phyloP scores from a whole-genome alignment of 2,329 filamentous ascomycete genomes.

The Zalaria obscura region DNA sequence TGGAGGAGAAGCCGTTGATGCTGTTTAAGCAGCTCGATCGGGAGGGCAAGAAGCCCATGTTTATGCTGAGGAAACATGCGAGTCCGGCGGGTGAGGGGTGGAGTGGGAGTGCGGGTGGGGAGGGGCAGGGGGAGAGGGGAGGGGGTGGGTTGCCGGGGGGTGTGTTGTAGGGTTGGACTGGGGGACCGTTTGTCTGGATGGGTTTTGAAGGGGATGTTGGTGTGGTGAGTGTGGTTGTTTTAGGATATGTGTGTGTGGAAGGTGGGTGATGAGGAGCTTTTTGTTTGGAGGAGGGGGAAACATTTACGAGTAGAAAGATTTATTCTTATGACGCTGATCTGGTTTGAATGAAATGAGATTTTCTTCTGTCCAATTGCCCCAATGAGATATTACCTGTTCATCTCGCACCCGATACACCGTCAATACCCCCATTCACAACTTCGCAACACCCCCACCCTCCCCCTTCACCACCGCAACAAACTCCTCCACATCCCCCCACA shows the following conservation, averaged over 20 bases:
- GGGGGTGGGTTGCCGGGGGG: conserved; percentile 6
- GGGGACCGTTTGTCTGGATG: background rate
- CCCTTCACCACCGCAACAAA: conserved; percentile 8
- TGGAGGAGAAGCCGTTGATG: conserved; percentile 88
- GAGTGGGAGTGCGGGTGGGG: conserved; percentile 15
- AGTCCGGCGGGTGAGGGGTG: conserved; percentile 33
- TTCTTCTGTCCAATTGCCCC: too few relatives aligned
- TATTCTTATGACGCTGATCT: too few relatives aligned
- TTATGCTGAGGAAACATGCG: conserved; percentile 70
- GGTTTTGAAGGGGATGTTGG: background rate
- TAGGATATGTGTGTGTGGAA: too few relatives aligned
- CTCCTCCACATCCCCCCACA: conserved; percentile 19
- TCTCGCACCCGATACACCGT: too few relatives aligned
- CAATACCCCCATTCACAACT: too few relatives aligned
- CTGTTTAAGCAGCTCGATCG: conserved; percentile 95
- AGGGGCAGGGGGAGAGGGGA: conserved; percentile 1
- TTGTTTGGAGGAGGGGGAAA: too few relatives aligned
- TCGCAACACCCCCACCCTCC: too few relatives aligned
- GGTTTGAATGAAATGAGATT: too few relatives aligned
- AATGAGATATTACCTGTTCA: too few relatives aligned
- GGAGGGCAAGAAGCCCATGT: conserved; percentile 97
- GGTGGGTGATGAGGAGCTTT: too few relatives aligned
- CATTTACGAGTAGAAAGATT: too few relatives aligned
- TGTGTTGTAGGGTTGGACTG: conserved; percentile 5
- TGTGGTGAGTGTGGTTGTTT: too few relatives aligned